Evolutionary conservation across 768 basidiomycete species (phyloP), one percentile per base, ranked within the genome.

Genomic region (Mycena venus): DNA sequence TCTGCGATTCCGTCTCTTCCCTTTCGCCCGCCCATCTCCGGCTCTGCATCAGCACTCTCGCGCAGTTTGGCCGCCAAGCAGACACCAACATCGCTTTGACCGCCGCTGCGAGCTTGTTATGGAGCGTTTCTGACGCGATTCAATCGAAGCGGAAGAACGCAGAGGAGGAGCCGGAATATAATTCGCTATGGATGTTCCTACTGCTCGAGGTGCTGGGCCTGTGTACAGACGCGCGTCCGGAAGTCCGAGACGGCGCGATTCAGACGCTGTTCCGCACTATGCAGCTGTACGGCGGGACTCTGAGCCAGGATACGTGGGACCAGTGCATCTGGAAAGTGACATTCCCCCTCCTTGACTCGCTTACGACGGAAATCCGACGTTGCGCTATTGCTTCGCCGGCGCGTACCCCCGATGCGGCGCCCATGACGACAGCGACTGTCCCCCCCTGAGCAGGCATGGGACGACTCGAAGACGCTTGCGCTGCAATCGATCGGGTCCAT

Each of bases 11-110:
- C 3, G 90, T 99, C 10, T 93, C 96, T 1, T 90, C 91, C 2
- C 89, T 99, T 21, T 93, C 94, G 0, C 90, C 93, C 0, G 90
- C 92, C 29, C 94, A 98, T 78, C 91, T 99, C 27, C 93, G 93
- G 10, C 87, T 95, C 11, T 99, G 97, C 78, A 98, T 99, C 83
- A 91, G 88, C 73, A 97, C 98, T 6, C 87, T 99, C 0, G 96
- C 96, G 7, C 93, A 94, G 67, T 99, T 98, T 82, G 97, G 97
- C 10, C 90, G 93, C 21, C 98, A 99, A 79, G 89, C 92, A 0
- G 98, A 99, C 76, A 97, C 98, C 44, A 99, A 99, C 78, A 98
- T 99, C 68, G 95, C 97, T 1, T 85, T 99, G 68, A 98, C 98
- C 1, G 96, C 96, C 0, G 96, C 97, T 0, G 96, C 96, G 70